A percentile compares a stretch with the other conserved stretches of the same genome.
phyloP scores from a whole-genome alignment of 306 rosid genomes.

The Quercus engelmannii region DNA sequence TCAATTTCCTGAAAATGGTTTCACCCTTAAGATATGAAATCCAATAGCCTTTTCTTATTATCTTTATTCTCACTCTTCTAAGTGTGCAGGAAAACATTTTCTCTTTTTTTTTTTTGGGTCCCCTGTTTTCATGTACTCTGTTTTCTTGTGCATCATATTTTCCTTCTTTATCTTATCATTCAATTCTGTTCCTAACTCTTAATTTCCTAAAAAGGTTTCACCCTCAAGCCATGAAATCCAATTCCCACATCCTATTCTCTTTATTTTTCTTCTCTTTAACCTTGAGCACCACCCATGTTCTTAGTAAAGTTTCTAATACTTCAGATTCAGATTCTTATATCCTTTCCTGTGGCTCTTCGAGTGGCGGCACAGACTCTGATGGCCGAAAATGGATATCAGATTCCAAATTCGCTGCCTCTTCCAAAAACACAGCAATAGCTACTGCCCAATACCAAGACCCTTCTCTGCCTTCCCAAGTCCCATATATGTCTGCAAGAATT shows the following conservation, averaged over 20 bases:
- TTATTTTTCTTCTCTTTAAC: conserved; percentile 6
- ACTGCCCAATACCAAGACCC: conserved; percentile 40
- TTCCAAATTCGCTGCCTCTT: conserved; percentile 18
- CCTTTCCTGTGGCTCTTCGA: conserved; percentile 44
- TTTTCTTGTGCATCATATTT: not conserved
- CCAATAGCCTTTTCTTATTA: too few relatives aligned
- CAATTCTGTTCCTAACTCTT: not conserved
- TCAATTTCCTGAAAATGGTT: too few relatives aligned
- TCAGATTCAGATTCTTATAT: conserved; percentile 19
- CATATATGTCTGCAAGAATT: conserved; percentile 49
- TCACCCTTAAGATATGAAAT: too few relatives aligned
- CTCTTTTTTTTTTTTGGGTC: not conserved
- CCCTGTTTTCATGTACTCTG: not conserved
- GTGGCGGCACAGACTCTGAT: conserved; percentile 25
- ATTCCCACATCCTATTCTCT: conserved; percentile 10
- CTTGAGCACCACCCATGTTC: not conserved
- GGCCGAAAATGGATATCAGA: conserved; percentile 45
- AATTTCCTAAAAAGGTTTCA: not conserved
- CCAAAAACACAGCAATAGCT: conserved; percentile 1
- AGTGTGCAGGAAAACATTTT: not conserved
- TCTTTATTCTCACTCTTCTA: too few relatives aligned
- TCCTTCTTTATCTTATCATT: not conserved
- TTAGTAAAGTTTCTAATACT: not conserved
- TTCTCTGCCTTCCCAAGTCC: conserved; percentile 41
- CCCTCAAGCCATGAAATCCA: conserved; percentile 26